These are phyloP conservation scores for Monosporascus sp. DNA, from an alignment of 2,329 filamentous ascomycete genomes.

Conservation along the genomic window DNA sequence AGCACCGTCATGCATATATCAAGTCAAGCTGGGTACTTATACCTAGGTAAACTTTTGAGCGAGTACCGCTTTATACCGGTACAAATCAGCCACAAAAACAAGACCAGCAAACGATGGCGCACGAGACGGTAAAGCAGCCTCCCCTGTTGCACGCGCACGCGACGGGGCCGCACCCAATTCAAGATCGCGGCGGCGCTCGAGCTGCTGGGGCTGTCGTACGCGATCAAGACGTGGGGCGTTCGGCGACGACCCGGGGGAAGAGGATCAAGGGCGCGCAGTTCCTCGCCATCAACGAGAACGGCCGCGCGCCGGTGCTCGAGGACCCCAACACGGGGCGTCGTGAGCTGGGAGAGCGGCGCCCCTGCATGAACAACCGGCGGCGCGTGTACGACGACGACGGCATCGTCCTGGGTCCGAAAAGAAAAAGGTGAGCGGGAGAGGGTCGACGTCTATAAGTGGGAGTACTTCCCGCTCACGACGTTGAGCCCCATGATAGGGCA, in stretches of 20 bases:
- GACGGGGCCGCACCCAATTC: constrained; percentile 35
- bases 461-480: constrained; percentile 34
- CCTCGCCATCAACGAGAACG: constrained; percentile 38
- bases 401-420: constrained; percentile 30
- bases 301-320: constrained; percentile 32
- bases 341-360: constrained; percentile 32
- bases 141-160: constrained; percentile 34
- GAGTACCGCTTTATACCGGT: too few species aligned
- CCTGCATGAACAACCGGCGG: constrained; percentile 31
- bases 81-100: too few species aligned
- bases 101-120: too few species aligned
- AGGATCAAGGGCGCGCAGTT: constrained; percentile 32
- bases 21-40: too few species aligned
- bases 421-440: constrained; percentile 29
- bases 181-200: constrained; percentile 38
- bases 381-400: constrained; percentile 33
- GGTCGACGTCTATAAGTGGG: constrained; percentile 41
- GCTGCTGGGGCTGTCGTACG: constrained; percentile 33
- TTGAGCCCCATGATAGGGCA: constrained; percentile 36
- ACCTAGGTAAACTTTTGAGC: too few species aligned
- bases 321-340: constrained; percentile 33
- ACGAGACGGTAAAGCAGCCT: constrained; percentile 18
- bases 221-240: constrained; percentile 36
- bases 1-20: too few species aligned
- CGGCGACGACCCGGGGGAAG: constrained; percentile 27